Percentiles rank a stretch among this genome's conserved stretches.
Evolutionary conservation across 345 rosid genomes (phyloP).

Genomic region (Durio zibethinus): DNA sequence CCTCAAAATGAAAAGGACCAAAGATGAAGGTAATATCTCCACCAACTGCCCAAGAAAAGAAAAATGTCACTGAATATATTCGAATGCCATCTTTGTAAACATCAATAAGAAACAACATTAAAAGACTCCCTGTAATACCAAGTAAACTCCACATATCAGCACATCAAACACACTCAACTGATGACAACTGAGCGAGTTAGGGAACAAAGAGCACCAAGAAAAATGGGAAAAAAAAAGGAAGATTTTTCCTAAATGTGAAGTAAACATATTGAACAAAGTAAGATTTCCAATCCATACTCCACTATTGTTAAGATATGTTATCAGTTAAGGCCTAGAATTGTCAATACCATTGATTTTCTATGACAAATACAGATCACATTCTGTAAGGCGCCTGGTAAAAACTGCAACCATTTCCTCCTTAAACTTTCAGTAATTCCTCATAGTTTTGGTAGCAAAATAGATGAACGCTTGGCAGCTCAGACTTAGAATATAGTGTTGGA

Average conservation of each 20-base stretch:
- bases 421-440: background rate
- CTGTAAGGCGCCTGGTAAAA: background rate
- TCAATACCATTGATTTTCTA: background rate
- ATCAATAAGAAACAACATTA: background rate
- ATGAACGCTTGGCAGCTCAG: background rate
- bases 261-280: background rate
- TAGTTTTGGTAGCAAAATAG: background rate
- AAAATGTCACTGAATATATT: background rate
- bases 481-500: background rate
- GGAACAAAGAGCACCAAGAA: background rate
- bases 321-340: background rate
- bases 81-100: background rate
- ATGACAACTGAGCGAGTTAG: too few species aligned
- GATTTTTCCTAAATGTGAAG: background rate
- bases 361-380: background rate
- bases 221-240: background rate
- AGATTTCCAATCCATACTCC: background rate
- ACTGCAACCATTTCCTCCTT: background rate
- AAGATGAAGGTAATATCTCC: slow-evolving; percentile 80
- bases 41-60: slow-evolving; percentile 52
- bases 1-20: slow-evolving; percentile 87
- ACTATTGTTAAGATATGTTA: background rate
- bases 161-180: background rate
- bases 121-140: background rate
- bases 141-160: too few species aligned